These are phyloP conservation scores for Trichophyton benhamiae DNA, from an alignment of 2,329 filamentous ascomycete species.

Conservation along the genomic window DNA sequence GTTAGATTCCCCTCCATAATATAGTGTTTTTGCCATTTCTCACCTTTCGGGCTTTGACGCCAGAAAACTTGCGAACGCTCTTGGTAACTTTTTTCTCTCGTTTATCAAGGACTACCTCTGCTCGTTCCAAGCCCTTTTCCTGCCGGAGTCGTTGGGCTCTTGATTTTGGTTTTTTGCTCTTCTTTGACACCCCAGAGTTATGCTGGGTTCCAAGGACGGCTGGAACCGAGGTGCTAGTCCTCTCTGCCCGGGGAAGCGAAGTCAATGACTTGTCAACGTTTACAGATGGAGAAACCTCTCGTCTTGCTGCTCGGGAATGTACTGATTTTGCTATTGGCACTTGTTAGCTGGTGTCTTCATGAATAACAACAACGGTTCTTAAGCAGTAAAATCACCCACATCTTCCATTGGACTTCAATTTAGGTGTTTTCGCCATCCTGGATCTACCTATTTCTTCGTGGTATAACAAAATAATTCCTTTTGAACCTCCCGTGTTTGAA, in stretches of 20 bases:
- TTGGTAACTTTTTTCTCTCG: conserved; percentile 44
- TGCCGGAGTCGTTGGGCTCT: conserved; percentile 43
- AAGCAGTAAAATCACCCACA: conserved; percentile 7
- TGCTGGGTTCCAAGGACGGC: conserved; percentile 40
- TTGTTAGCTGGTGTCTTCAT: conserved; percentile 1
- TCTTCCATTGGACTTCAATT: conserved; percentile 23
- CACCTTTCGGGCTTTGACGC: conserved; percentile 37
- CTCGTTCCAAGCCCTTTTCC: conserved; percentile 44
- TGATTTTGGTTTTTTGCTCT: conserved; percentile 36
- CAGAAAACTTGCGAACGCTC: conserved; percentile 38
- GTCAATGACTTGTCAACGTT: conserved; percentile 41
- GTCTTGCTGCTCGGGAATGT: conserved; percentile 48
- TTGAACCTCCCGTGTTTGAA: too few species aligned
- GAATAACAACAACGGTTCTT: too few species aligned
- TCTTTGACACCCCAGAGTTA: conserved; percentile 41
- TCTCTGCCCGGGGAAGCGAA: conserved; percentile 30
- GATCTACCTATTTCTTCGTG: conserved; percentile 9
- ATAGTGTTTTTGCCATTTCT: not conserved
- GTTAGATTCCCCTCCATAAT: conserved; percentile 9
- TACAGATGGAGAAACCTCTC: conserved; percentile 44
- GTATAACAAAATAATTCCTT: too few species aligned
- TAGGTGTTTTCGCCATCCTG: conserved; percentile 28
- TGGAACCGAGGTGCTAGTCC: conserved; percentile 28
- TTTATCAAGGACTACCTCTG: conserved; percentile 43
- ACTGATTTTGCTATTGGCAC: conserved; percentile 36